Evolutionary conservation across 768 basidiomycete species (phyloP).

Genomic region (Psilocybe sp.): DNA sequence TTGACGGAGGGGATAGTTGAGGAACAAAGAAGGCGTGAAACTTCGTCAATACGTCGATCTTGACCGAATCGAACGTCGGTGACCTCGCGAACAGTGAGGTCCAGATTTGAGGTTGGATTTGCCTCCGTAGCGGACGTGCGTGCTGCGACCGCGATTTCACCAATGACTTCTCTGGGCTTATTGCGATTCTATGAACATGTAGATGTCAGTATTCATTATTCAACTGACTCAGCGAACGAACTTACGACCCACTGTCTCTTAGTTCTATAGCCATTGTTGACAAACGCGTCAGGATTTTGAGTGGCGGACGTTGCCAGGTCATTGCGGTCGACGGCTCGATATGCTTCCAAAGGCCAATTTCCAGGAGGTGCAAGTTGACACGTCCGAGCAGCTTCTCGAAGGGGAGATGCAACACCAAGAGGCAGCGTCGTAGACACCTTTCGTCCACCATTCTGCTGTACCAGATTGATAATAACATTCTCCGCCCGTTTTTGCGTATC

Average conservation of each 20-base stretch:
- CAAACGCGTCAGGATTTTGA: constrained; percentile 40
- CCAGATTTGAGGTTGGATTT: constrained; percentile 64
- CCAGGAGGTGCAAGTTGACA: constrained; percentile 78
- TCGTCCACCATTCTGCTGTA: constrained; percentile 42
- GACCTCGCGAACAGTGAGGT: constrained; percentile 69
- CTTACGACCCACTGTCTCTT: constrained; percentile 59
- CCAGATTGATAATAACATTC: constrained; percentile 55
- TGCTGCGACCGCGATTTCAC: constrained; percentile 47
- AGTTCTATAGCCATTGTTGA: constrained; percentile 53
- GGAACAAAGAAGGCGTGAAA: constrained; percentile 86
- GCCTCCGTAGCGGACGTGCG: constrained; percentile 52
- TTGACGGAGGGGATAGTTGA: constrained; percentile 65
- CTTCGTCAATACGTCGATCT: constrained; percentile 88
- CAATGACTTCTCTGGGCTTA: constrained; percentile 48
- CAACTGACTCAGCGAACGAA: neutral
- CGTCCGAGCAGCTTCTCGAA: constrained; percentile 81
- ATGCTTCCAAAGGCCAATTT: constrained; percentile 70
- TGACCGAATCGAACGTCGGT: constrained; percentile 85
- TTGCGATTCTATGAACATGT: constrained; percentile 41
- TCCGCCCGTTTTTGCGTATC: constrained; percentile 66
- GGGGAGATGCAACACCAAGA: constrained; percentile 69
- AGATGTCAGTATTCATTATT: neutral
- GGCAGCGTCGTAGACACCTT: constrained; percentile 57
- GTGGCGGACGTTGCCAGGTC: constrained; percentile 71
- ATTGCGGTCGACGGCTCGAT: constrained; percentile 66